These are phyloP conservation scores for Ustilago trichophora DNA, from an alignment of 1,284 basidiomycete species.

Conservation along the genomic window DNA sequence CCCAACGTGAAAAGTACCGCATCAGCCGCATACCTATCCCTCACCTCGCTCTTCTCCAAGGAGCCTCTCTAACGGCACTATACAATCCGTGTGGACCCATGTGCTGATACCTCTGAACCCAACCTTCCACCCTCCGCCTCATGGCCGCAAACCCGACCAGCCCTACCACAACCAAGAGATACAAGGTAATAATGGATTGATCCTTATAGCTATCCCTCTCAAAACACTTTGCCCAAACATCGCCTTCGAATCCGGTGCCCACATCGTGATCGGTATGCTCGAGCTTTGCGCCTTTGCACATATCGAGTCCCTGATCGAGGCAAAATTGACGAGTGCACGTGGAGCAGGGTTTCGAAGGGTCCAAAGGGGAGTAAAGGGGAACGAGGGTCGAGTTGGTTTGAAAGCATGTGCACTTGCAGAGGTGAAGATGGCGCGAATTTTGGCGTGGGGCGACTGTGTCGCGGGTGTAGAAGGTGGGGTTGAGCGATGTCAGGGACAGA, in stretches of 20 bases:
- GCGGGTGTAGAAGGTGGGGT: too few relatives aligned
- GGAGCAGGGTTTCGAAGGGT: slow-evolving; percentile 58
- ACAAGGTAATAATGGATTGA: slow-evolving; percentile 59
- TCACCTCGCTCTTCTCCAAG: slow-evolving; percentile 17
- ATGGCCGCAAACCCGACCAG: slow-evolving; percentile 28
- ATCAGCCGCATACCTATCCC: too few relatives aligned
- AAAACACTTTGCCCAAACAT: slow-evolving; percentile 66
- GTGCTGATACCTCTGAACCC: slow-evolving; percentile 18
- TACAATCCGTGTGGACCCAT: slow-evolving; percentile 22
- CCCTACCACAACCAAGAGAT: slow-evolving; percentile 48
- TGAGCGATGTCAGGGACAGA: too few relatives aligned
- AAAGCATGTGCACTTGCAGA: slow-evolving; percentile 67
- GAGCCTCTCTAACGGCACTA: slow-evolving; percentile 23
- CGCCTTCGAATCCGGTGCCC: slow-evolving; percentile 65
- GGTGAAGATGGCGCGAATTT: slow-evolving; percentile 42
- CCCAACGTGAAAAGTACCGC: too few relatives aligned
- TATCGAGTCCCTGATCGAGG: slow-evolving; percentile 57
- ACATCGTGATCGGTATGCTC: slow-evolving; percentile 61
- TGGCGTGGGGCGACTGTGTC: too few relatives aligned
- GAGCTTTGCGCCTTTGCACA: slow-evolving; percentile 62
- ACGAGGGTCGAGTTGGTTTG: slow-evolving; percentile 65
- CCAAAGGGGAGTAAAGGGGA: slow-evolving; percentile 54
- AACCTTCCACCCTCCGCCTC: slow-evolving; percentile 20
- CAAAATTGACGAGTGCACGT: slow-evolving; percentile 66
- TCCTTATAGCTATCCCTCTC: slow-evolving; percentile 63